These are phyloP conservation scores for Juglanconis oblonga DNA, from an alignment of 2,329 filamentous ascomycete genomes.

Conservation along the genomic window DNA sequence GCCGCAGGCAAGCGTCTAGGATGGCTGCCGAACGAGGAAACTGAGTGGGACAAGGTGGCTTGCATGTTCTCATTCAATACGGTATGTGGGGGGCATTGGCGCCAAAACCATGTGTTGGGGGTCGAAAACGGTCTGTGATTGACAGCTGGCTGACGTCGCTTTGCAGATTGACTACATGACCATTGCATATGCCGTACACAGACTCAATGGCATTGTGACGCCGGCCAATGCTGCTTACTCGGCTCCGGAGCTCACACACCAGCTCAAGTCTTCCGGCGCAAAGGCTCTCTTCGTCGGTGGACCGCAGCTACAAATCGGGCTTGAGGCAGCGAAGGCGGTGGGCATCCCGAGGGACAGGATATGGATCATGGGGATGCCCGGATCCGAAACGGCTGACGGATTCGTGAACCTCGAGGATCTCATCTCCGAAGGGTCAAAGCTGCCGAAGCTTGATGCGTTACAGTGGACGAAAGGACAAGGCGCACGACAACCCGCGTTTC, in stretches of 20 bases:
- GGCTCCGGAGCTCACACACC: constrained; percentile 66
- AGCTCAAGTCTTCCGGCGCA: constrained; percentile 66
- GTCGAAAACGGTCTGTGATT: constrained; percentile 2
- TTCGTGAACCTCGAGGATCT: constrained; percentile 67
- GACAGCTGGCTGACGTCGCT: not conserved
- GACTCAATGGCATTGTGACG: constrained; percentile 69
- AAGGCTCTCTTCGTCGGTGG: constrained; percentile 70
- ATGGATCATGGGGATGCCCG: constrained; percentile 67
- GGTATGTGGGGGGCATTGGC: constrained; percentile 38
- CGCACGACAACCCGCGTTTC: constrained; percentile 65
- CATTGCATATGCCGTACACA: constrained; percentile 70
- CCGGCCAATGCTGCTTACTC: constrained; percentile 76
- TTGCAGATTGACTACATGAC: constrained; percentile 70
- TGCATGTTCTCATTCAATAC: constrained; percentile 79
- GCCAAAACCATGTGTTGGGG: not conserved
- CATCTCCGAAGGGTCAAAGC: constrained; percentile 55
- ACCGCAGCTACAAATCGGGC: constrained; percentile 61
- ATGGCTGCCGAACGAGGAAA: constrained; percentile 66
- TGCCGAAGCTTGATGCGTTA: constrained; percentile 53
- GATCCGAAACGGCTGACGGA: constrained; percentile 45
- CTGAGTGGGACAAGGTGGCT: constrained; percentile 79
- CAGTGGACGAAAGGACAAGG: constrained; percentile 64
- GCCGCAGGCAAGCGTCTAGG: constrained; percentile 68
- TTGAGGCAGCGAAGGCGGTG: constrained; percentile 60
- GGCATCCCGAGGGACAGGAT: constrained; percentile 63